phyloP scores from a whole-genome alignment of 441 rosid genomes.

The Eruca vesicaria region DNA sequence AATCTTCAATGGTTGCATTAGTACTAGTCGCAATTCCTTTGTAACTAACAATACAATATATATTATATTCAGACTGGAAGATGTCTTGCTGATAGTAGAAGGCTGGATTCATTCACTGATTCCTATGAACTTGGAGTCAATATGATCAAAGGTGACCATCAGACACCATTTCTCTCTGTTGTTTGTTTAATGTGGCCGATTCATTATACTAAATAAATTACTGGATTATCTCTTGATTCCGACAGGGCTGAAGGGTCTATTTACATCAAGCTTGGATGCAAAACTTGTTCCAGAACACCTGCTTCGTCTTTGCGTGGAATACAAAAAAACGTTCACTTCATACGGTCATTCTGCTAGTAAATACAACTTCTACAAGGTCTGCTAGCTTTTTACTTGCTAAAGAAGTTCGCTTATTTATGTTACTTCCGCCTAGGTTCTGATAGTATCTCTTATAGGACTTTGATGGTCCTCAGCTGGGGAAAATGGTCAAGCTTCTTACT shows the following conservation, averaged over 20 bases:
- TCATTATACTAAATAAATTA: constrained; percentile 3
- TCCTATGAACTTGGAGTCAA: constrained; percentile 75
- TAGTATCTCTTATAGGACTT: constrained; percentile 53
- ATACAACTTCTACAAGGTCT: constrained; percentile 96
- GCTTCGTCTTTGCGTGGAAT: constrained; percentile 73
- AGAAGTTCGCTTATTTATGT: constrained; percentile 7
- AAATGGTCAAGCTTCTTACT: constrained; percentile 73
- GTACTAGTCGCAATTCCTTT: constrained; percentile 7
- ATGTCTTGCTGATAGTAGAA: constrained; percentile 51
- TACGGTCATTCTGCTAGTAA: constrained; percentile 40
- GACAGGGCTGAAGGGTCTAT: constrained; percentile 64
- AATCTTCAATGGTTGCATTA: constrained; percentile 8
- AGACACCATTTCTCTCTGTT: constrained; percentile 10
- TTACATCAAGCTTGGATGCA: constrained; percentile 67
- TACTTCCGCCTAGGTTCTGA: constrained; percentile 25
- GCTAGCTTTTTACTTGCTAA: constrained; percentile 18
- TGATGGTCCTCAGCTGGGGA: constrained; percentile 64
- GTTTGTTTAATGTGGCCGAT: neutral
- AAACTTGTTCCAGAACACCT: constrained; percentile 86
- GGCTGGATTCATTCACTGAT: constrained; percentile 59
- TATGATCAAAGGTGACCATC: constrained; percentile 66
- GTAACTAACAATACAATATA: constrained; percentile 10
- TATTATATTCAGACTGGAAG: constrained; percentile 61
- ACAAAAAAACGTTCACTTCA: constrained; percentile 46
- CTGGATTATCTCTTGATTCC: constrained; percentile 31